Base-by-base conservation (phyloP, 2,329 filamentous ascomycete genomes). In the Botrytis tulipae region DNA sequence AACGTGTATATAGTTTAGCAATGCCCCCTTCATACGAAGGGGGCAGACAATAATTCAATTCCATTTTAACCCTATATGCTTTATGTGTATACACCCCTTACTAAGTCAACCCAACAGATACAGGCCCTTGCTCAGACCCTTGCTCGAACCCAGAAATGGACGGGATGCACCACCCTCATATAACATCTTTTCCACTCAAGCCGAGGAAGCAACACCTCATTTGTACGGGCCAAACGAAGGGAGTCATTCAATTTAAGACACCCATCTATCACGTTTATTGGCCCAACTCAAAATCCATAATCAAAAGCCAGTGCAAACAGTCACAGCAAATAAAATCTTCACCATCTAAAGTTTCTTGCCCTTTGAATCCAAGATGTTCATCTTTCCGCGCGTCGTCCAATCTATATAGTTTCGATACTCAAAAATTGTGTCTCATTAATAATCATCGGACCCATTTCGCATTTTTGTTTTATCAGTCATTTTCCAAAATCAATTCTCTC, bases 391-490 rank as follows among this genome's bases (percentile, higher is more conserved):
- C 32, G 48, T n/a, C 32, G 32, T 14, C 4, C 2, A 2, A 60
- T 35, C 9, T 12, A 9, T 14, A 35, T 12, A 37, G 6, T 25
- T 60, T 14, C 32, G 4, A 37, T 25, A 22, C 57, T 60, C 18
- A 37, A 25, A 25, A 25, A 60, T 37, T 37, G 18, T 37, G 20
- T 37, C 6, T 22, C 10, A 5, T 37, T 37, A 10, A 60, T 37
- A 2, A 37, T 3, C 10, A 22, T 37, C 22, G 4, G 18, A 20
- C 29, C 29, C 12, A 25, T 37, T 12, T 7, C 4, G 2, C 10
- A 32, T 2, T 1, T 7, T 12, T 25, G 25, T 7, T 25, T 4
- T 40, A n/a, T 10, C 35, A 4, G n/a, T 8, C 1, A 1, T 29
- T 29, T 18, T 29, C 51, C 51, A 29, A 18, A 18, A 54, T 18